Evolutionary conservation across 2,329 filamentous ascomycete species (phyloP).

Genomic region (Ophidiomyces ophidiicola): DNA sequence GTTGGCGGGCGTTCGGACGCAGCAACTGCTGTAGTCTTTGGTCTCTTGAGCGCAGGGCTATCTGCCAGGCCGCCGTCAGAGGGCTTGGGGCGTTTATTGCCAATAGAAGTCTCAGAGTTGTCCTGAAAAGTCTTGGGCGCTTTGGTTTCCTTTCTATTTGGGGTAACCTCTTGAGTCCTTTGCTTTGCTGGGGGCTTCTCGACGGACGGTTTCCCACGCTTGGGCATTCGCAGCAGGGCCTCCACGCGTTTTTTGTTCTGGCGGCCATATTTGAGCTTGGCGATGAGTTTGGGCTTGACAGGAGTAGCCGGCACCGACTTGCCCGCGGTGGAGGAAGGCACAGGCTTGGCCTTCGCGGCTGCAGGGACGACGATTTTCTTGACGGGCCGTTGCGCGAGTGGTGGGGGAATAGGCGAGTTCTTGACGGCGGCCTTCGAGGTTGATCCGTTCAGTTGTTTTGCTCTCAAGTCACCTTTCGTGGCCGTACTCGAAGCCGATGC

Average conservation of each 20-base stretch:
- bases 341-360: not conserved
- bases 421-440: constrained; percentile 5
- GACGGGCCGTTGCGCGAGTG: not conserved
- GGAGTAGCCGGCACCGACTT: constrained; percentile 4
- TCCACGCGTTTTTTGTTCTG: constrained; percentile 38
- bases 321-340: not conserved
- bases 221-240: constrained; percentile 34
- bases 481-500: constrained; percentile 15
- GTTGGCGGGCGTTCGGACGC: constrained; percentile 29
- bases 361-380: constrained; percentile 10
- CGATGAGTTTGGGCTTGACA: constrained; percentile 27
- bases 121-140: constrained; percentile 12
- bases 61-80: constrained; percentile 20
- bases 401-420: constrained; percentile 3
- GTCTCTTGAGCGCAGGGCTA: constrained; percentile 24
- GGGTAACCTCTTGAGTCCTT: constrained; percentile 16
- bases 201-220: constrained; percentile 23
- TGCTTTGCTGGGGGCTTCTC: constrained; percentile 21
- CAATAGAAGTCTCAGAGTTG: constrained; percentile 15
- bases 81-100: constrained; percentile 21
- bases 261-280: constrained; percentile 43
- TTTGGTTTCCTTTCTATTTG: constrained; percentile 14
- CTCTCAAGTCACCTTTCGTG: constrained; percentile 7
- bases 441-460: constrained; percentile 8
- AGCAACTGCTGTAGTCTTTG: constrained; percentile 24